Evolutionary conservation across 139 green algal genomes (phyloP), one percentile per base, ranked within the genome.

Genomic region (Chlamydomonas schloesseri): DNA sequence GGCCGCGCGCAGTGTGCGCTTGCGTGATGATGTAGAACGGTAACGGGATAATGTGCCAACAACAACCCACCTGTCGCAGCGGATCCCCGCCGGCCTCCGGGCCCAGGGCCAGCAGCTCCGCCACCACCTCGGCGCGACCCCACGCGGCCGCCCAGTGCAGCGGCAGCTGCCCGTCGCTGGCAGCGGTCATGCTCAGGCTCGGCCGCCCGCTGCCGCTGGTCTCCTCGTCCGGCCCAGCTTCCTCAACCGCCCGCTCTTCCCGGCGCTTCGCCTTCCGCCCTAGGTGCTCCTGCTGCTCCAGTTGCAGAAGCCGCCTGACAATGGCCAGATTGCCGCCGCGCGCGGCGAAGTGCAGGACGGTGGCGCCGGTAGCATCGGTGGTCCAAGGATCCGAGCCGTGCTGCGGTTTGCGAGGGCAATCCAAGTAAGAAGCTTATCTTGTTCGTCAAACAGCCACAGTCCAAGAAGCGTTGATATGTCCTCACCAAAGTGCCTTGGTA

Each of bases 61-160:
- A n/a, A 18, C 26, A 23, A 29, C 73, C 9, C 73, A 84, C 78
- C 78, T 84, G 78, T 0, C 42, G n/a, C 37, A 84, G 31, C 64
- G 78, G 78, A 46, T 84, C 64, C 8, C 64, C 78, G 5, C 78
- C 78, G 0, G 17, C 31, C 28, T 33, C 21, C 24, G 69, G 34
- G 2, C 68, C 69, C 71, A 87, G 36, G 29, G 28, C 37, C 81
- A 87, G 70, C 69, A 87, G 70, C 57, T 36, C 47, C 24, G 37
- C 57, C 58, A 81, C 70, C 24, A 87, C 81, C 36, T 81, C 53
- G 5, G n/a, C 81, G 9, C 55, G 81, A 37, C 81, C 81, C 1
- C 70, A 71, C 36, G 71, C 81, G 15, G 71, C 81, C n/a, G 81
- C 81, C 69, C 69, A 78, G 55, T 87, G 81, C 70, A 87, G 70